Base-by-base conservation (phyloP, 192 early-diverging fungal species). In the Coemansia sp. region DNA sequence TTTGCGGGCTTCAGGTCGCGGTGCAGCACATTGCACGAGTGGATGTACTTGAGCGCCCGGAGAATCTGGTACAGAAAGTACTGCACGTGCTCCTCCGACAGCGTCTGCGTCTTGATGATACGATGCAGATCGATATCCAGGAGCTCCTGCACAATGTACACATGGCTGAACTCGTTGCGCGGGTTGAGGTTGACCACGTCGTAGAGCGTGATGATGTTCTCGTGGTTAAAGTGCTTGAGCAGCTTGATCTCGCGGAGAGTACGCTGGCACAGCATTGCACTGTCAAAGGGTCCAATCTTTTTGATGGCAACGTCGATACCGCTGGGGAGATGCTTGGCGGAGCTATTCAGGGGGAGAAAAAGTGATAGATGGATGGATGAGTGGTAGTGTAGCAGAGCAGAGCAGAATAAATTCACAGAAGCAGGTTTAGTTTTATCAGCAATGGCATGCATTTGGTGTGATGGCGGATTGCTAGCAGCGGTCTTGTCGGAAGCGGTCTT, bases 1-100 rank as follows among this genome's bases (percentile, higher is more conserved):
- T 98, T 98, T 76, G 91, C 91, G 14, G 97, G 97, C 79, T 99
- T 99, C 71, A 99, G 75, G 80, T 99, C 97, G 50, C 97, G 87
- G 68, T 99, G 97, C 63, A 99, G 84, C 60, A 97, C 92, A 68
- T 95, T 91, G 39, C 94, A 94, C 63, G 91, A 92, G 79, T 96
- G 95, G 61, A 96, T 93, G 84, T 92, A 95, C 86, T 96, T 96
- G 62, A 96, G 84, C 44, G 92, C 95, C 45, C 93, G 85, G 63
- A 91, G 86, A 17, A 93, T 88, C 76, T 96, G 95, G 81, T 96
- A 96, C 63, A 92, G 76, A 72, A 96, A 96, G 81, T 91, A 93
- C 78, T 96, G 94, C 68, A 86, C 93, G 77, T 95, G 94, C 45
- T 88, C 92, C 69, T 95, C 92, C n/a, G 90, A 89, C 54, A 95